These are phyloP conservation scores for Auriscalpium orientale DNA, from an alignment of 768 basidiomycete species.

Conservation along the genomic window DNA sequence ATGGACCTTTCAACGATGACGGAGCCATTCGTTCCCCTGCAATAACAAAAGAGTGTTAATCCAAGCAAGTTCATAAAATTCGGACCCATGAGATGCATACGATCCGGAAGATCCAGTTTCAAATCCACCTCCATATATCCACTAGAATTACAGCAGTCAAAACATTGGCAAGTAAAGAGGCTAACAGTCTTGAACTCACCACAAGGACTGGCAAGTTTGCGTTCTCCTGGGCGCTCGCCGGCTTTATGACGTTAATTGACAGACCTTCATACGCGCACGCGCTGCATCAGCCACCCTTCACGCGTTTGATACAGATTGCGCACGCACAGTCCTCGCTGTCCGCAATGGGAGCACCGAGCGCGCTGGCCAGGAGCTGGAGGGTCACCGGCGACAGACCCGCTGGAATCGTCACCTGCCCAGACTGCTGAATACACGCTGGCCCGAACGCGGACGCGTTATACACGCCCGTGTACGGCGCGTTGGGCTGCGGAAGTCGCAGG, in stretches of 20 bases:
- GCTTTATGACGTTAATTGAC: background rate
- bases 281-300: no score
- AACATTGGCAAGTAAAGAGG: no score
- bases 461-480: background rate
- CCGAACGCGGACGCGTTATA: background rate
- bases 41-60: no score
- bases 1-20: slow-evolving; percentile 14
- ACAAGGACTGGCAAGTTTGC: background rate
- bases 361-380: background rate
- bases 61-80: no score
- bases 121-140: background rate
- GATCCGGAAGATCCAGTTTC: background rate
- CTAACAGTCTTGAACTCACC: no score
- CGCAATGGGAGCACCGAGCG: background rate
- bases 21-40: no score
- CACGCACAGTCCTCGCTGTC: no score
- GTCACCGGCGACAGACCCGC: background rate
- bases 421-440: background rate
- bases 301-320: no score
- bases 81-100: background rate
- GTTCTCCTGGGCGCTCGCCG: background rate
- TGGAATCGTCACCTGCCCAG: background rate
- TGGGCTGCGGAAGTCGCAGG: background rate
- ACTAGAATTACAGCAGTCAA: background rate
- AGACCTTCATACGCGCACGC: no score